Evolutionary conservation across 257 asterid species (phyloP).

Genomic region (Misopates orontium): DNA sequence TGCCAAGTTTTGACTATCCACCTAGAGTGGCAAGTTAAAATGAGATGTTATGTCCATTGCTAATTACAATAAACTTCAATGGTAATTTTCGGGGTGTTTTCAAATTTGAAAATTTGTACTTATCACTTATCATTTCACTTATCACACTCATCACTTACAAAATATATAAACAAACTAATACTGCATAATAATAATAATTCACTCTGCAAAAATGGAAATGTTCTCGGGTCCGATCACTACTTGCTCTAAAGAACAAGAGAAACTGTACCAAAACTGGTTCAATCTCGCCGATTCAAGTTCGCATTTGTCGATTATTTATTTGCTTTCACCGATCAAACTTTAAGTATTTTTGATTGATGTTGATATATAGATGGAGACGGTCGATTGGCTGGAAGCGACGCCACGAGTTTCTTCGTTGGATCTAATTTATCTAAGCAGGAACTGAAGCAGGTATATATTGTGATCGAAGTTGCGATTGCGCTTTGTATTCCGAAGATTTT

Average conservation of each 20-base stretch:
- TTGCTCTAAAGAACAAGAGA: conserved; percentile 57
- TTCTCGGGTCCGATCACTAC: conserved; percentile 35
- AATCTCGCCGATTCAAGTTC: conserved; percentile 78
- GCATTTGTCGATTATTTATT: not conserved
- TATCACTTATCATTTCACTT: too few species aligned
- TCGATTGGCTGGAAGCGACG: conserved; percentile 79
- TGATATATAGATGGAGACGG: conserved; percentile 69
- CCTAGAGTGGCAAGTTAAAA: too few species aligned
- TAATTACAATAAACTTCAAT: too few species aligned
- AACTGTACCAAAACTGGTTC: conserved; percentile 76
- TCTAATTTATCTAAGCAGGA: conserved; percentile 67
- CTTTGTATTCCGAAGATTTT: too few species aligned
- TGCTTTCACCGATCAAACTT: not conserved
- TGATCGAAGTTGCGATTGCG: too few species aligned
- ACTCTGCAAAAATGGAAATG: conserved; percentile 40
- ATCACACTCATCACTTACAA: too few species aligned
- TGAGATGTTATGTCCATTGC: too few species aligned
- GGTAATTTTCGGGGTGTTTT: too few species aligned
- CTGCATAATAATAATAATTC: not conserved
- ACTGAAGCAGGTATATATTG: conserved; percentile 78
- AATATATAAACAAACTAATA: too few species aligned
- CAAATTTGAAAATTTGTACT: too few species aligned
- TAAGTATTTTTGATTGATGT: conserved; percentile 9
- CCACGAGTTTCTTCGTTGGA: conserved; percentile 59
- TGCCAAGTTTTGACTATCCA: too few species aligned